Base-by-base conservation (phyloP, 23 red algal species). In the Agarophyton chilense region DNA sequence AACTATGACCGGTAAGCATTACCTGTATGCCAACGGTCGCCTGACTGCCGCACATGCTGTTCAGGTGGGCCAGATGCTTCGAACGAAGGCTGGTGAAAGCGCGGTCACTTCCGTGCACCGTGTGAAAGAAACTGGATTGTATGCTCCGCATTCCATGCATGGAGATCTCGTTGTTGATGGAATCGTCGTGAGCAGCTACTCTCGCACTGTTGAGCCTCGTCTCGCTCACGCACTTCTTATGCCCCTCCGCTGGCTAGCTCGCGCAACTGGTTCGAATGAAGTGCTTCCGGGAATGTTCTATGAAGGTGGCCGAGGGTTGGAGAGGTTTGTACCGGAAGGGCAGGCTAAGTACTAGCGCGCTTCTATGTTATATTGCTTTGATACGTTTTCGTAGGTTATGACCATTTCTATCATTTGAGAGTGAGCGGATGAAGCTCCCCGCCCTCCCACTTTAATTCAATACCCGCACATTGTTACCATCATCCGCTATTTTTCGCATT, bases 101-200 rank as follows among this genome's bases (percentile, higher is more conserved):
- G 55, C 52, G 26, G 88, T 92, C 41, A 58, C 67, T 29, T 51
- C 21, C 8, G 88, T 92, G 24, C 31, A 44, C 14, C 35, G 38
- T 51, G 76, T 68, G 56, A 72, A 42, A 13, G 77, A 52, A 7
- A 43, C 28, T 12, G 88, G 88, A 42, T 51, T 92, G 49, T 92
- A 57, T 43, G 79, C 77, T 7, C 88, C 88, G 13, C 88, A 92
- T 33, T 53, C 88, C 1, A 34, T 92, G 50, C 64, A 92, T 25
- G 88, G 77, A 21, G 88, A 92, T 47, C 33, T 92, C 52, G 53
- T 61, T 6, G 88, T 92, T 52, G 88, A 92, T 55, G 88, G 88
- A 7, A 76, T 92, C 18, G 78, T 92, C 13, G 76, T 82, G 0
- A 72, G 60, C 60, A 62, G 64, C 13, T 92, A 83, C 32, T 83